These are phyloP conservation scores for Physcomitrium patens DNA, from an alignment of 225 moss, liverwort and hornwort genomes.

Conservation along the genomic window DNA sequence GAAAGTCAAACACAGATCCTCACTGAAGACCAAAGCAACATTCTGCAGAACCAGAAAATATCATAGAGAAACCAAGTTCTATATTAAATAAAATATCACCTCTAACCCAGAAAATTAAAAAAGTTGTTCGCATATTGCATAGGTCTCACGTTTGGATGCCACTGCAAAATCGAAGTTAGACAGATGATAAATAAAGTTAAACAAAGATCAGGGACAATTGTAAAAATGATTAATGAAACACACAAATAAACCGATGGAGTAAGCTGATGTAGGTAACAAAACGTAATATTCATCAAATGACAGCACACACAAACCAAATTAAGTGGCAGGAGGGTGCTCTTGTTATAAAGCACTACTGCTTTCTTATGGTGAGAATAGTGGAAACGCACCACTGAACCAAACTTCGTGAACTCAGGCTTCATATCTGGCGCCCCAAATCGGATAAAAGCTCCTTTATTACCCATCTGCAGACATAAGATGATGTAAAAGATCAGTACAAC, in stretches of 20 bases:
- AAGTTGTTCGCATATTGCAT: conserved; percentile 98
- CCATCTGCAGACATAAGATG: conserved; percentile 59
- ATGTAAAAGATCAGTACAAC: conserved; percentile 4
- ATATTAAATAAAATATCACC: conserved; percentile 18
- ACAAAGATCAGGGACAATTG: too few relatives aligned
- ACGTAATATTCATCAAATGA: neutral
- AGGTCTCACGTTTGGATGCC: conserved; percentile 92
- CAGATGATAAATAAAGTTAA: neutral
- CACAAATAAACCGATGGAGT: neutral
- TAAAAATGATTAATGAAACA: too few relatives aligned
- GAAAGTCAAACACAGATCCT: conserved; percentile 20
- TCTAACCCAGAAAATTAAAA: conserved; percentile 88
- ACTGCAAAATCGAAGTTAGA: conserved; percentile 49
- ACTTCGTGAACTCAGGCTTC: conserved; percentile 89
- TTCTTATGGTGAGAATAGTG: too few relatives aligned
- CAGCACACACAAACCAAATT: neutral
- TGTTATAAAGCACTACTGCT: too few relatives aligned
- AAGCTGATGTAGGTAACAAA: neutral
- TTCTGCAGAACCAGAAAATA: conserved; percentile 38
- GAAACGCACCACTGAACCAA: conserved; percentile 79
- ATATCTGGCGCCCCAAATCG: conserved; percentile 81
- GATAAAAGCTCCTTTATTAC: conserved; percentile 96
- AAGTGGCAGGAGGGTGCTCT: too few relatives aligned
- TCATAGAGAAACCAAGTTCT: conserved; percentile 31
- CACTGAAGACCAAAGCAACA: conserved; percentile 19